Conservation (phyloP, 139 green algal genomes). For the Coelastrella sp. region DNA sequence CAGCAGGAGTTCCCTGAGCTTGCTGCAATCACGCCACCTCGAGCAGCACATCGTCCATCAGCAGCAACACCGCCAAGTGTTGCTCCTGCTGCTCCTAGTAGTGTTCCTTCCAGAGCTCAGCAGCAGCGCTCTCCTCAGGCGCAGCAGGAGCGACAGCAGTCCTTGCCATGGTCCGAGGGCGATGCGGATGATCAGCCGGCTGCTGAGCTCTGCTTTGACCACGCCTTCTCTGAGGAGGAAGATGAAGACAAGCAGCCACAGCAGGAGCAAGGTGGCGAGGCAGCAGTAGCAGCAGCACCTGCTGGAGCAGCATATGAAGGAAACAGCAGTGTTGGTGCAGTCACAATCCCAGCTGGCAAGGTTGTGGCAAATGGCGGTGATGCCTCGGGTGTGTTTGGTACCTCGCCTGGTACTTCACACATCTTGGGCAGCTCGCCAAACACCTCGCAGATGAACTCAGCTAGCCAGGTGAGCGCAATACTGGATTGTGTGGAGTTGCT, state of each 20-base stretch:
- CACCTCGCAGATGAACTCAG: conserved; percentile 47
- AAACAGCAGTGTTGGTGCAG: neutral
- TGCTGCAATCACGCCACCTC: neutral
- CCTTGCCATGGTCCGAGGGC: neutral
- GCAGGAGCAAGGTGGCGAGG: neutral
- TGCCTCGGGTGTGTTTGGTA: conserved; percentile 3
- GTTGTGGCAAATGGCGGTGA: neutral
- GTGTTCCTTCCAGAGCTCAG: neutral
- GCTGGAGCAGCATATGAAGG: conserved; percentile 2
- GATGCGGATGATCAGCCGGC: neutral
- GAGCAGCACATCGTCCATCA: neutral
- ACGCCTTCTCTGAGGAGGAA: conserved; percentile 69
- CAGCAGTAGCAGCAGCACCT: conserved; percentile 10
- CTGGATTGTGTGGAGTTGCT: neutral
- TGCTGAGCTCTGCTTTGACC: conserved; percentile 43
- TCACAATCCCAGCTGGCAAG: neutral
- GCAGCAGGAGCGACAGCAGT: conserved; percentile 1
- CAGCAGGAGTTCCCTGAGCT: conserved; percentile 17
- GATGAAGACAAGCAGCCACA: conserved; percentile 34
- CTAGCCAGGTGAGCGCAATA: neutral
- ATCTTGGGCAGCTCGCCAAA: conserved; percentile 60
- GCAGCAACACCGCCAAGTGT: neutral
- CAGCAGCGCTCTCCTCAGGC: neutral
- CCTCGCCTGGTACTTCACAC: neutral
- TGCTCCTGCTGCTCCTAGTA: neutral